phyloP scores from a whole-genome alignment of 495 filamentous ascomycete genomes.

The Penicillium dipodomyicola region DNA sequence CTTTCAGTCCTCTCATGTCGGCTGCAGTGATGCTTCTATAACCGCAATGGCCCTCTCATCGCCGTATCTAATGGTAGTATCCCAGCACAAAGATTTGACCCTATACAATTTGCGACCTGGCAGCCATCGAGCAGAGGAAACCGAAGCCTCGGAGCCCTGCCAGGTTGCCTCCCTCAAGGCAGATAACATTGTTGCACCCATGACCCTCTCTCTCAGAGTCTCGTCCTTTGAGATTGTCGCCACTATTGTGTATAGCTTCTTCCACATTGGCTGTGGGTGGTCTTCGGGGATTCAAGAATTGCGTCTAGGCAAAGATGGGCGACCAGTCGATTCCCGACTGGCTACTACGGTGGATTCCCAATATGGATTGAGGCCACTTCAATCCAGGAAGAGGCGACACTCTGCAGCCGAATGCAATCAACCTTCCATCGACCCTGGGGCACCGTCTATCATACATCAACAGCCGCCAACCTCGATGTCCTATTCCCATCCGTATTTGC shows the following conservation, averaged over 20 bases:
- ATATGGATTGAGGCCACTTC: slow-evolving; percentile 39
- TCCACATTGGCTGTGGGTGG: slow-evolving; percentile 65
- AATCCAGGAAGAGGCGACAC: slow-evolving; percentile 32
- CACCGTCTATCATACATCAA: slow-evolving; percentile 40
- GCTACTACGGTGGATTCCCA: slow-evolving; percentile 47
- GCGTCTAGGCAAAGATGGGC: slow-evolving; percentile 54
- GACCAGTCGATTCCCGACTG: slow-evolving; percentile 56
- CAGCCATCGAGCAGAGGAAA: slow-evolving; percentile 5
- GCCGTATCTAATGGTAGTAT: slow-evolving; percentile 78
- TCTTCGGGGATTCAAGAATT: slow-evolving; percentile 88
- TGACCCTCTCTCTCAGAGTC: slow-evolving; percentile 72
- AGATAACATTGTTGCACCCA: slow-evolving; percentile 72
- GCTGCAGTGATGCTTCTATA: slow-evolving; percentile 61
- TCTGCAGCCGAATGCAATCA: slow-evolving; percentile 9
- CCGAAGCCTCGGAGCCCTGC: slow-evolving; percentile 40
- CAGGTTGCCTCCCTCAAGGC: slow-evolving; percentile 80
- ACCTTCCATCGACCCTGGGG: neutral
- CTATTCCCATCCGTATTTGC: slow-evolving; percentile 88
- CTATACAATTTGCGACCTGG: slow-evolving; percentile 60
- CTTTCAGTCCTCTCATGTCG: slow-evolving; percentile 52
- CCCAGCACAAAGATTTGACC: slow-evolving; percentile 66
- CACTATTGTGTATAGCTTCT: slow-evolving; percentile 76
- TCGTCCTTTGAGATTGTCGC: slow-evolving; percentile 61
- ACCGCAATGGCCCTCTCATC: slow-evolving; percentile 69
- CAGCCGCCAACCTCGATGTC: slow-evolving; percentile 68